Percentiles rank a stretch among this genome's conserved stretches.
Conservation (phyloP, 1,139 yeast species). For the Magnusiomyces fungicola region DNA sequence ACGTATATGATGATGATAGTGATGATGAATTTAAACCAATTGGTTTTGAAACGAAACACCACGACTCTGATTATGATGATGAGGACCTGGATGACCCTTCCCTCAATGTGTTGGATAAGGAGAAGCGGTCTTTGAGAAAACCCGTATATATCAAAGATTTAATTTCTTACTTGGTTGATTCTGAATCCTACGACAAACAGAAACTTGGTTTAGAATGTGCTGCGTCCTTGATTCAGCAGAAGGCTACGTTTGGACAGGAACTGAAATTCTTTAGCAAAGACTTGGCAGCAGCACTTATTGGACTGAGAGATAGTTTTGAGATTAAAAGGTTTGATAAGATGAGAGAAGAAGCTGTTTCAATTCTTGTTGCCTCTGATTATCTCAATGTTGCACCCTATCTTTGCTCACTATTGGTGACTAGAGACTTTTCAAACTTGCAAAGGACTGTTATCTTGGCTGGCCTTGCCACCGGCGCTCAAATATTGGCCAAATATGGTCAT, state of each 20-base stretch:
- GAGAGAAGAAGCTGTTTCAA: slow-evolving; percentile 45
- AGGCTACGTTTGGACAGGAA: slow-evolving; percentile 48
- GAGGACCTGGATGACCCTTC: slow-evolving; percentile 32
- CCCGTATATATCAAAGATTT: slow-evolving; percentile 61
- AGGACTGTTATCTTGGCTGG: slow-evolving; percentile 50
- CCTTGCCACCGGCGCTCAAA: slow-evolving; percentile 44
- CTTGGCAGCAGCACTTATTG: slow-evolving; percentile 41
- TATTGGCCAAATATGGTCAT: slow-evolving; percentile 1
- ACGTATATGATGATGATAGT: slow-evolving; percentile 18
- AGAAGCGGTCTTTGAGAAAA: slow-evolving; percentile 31
- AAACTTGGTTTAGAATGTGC: slow-evolving; percentile 46
- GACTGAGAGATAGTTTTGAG: slow-evolving; percentile 44
- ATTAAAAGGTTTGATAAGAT: slow-evolving; percentile 45
- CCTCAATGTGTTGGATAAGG: slow-evolving; percentile 37
- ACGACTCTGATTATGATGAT: slow-evolving; percentile 26
- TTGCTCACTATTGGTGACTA: slow-evolving; percentile 41
- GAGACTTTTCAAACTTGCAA: slow-evolving; percentile 62
- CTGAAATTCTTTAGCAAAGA: slow-evolving; percentile 43
- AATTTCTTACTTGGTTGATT: slow-evolving; percentile 42
- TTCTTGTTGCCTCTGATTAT: slow-evolving; percentile 47
- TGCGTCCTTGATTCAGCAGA: slow-evolving; percentile 49
- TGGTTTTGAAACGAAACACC: slow-evolving; percentile 20
- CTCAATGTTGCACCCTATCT: slow-evolving; percentile 35
- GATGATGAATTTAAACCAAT: slow-evolving; percentile 22
- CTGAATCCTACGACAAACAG: slow-evolving; percentile 39